Conservation (phyloP, 805 yeast species). For the baker's yeast (Saccharomyces cerevisiae) region DNA sequence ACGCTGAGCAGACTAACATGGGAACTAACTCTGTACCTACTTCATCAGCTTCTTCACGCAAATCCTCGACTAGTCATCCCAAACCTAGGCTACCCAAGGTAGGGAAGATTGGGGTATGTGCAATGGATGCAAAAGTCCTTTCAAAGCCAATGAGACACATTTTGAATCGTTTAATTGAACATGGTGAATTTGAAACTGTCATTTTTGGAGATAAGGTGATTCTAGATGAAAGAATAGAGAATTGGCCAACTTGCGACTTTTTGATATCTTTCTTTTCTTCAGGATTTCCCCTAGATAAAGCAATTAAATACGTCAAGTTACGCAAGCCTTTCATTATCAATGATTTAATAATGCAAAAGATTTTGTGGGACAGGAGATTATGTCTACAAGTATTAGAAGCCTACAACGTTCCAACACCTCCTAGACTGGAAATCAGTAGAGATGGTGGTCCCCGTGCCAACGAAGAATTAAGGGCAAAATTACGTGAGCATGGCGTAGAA, state of each 20-base stretch:
- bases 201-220: conserved; percentile 97
- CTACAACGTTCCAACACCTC: conserved; percentile 83
- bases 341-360: conserved; percentile 84
- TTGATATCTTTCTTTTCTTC: conserved; percentile 87
- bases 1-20: not conserved
- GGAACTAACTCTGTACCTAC: conserved; percentile 10
- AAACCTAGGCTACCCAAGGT: conserved; percentile 51
- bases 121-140: conserved; percentile 95
- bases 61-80: conserved; percentile 17
- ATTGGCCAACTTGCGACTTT: conserved; percentile 98
- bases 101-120: conserved; percentile 96
- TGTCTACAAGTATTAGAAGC: conserved; percentile 73
- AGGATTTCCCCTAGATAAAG: conserved; percentile 95
- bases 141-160: conserved; percentile 93
- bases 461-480: conserved; percentile 50
- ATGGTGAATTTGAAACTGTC: conserved; percentile 93
- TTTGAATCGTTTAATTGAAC: conserved; percentile 75
- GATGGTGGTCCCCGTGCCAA: conserved; percentile 94
- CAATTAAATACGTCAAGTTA: conserved; percentile 79
- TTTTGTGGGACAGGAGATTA: conserved; percentile 93
- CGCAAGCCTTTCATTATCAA: conserved; percentile 86
- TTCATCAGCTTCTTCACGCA: conserved; percentile 24
- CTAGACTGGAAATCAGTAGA: conserved; percentile 77
- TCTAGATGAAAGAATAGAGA: conserved; percentile 83
- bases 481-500: conserved; percentile 54